Conservation (phyloP, 345 rosid species). For the Ailanthus altissimus region DNA sequence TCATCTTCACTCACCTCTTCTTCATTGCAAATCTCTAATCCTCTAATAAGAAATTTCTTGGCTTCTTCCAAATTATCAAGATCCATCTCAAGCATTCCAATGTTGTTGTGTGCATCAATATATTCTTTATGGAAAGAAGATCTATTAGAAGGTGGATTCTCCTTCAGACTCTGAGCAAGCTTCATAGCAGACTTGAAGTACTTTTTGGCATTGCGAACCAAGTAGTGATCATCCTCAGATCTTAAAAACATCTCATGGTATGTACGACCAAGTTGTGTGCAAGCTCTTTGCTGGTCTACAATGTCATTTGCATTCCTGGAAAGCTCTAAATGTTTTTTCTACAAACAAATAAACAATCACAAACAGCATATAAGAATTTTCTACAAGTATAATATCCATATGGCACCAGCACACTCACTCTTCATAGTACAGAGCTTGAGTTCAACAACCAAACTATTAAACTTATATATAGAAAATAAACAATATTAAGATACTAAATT, state of each 20-base stretch:
- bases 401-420: neutral
- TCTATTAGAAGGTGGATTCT: constrained; percentile 53
- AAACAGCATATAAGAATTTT: neutral
- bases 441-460: neutral
- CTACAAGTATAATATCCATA: neutral
- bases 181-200: constrained; percentile 81
- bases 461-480: neutral
- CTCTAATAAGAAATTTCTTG: constrained; percentile 50
- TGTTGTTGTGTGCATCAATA: constrained; percentile 87
- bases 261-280: constrained; percentile 93
- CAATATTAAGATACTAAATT: neutral
- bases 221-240: constrained; percentile 64
- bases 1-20: constrained; percentile 78
- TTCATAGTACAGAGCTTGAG: neutral
- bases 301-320: constrained; percentile 69
- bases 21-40: constrained; percentile 79
- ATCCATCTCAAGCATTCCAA: constrained; percentile 88
- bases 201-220: constrained; percentile 76
- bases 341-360: constrained; percentile 12
- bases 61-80: constrained; percentile 86
- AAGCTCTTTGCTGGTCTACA: constrained; percentile 91
- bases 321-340: constrained; percentile 90
- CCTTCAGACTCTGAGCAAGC: constrained; percentile 64
- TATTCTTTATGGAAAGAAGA: constrained; percentile 79
- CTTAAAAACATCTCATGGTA: constrained; percentile 67